Base-by-base conservation (phyloP, 106 monocot genomes). In the Dendrobium nobile region DNA sequence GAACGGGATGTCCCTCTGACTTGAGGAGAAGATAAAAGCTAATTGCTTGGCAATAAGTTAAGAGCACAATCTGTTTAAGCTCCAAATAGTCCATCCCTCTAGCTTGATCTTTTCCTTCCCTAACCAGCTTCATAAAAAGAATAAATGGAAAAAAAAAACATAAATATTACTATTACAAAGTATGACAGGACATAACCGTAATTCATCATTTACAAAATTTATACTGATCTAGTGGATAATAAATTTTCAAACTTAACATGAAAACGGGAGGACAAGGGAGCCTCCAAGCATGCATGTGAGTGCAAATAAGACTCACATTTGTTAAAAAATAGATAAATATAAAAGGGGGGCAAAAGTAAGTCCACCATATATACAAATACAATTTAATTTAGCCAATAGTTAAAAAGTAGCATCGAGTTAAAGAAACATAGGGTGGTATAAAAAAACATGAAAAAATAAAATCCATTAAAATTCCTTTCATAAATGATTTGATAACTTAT, bases 11-110 rank as follows among this genome's bases (percentile, higher is more conserved):
- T 2, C 96, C 96, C 83, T 96, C 96, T 28, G 96, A 83, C 84
- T 92, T 93, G 54, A 93, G 84, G 68, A 96, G 84, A 77, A 96
- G 90, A 86, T 96, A 93, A 85, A 90, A 93, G 48, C 55, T 80
- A 84, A 96, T 92, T 64, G 92, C 87, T 87, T 92, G 92, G 54
- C 88, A 90, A 81, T 94, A 94, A n/a, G 79, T 54, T 84, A 87
- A 75, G 20, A 92, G 77, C 77, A 92, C 42, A 47, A 72, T 80
- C 48, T 85, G 78, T 81, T 87, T 87, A 61, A 89, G 84, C 82
- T 95, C 88, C 45, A 84, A 84, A 83, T 84, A 86, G 4, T 86
- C 82, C 79, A 85, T 79, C 70, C 26, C 75, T 51, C 82, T 86
- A 78, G 51, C 45, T 75, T 20, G 48, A 67, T 47, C 76, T 10